These are phyloP conservation scores for Leccinum subfulvum DNA, from an alignment of 1,284 basidiomycete species.

Conservation along the genomic window DNA sequence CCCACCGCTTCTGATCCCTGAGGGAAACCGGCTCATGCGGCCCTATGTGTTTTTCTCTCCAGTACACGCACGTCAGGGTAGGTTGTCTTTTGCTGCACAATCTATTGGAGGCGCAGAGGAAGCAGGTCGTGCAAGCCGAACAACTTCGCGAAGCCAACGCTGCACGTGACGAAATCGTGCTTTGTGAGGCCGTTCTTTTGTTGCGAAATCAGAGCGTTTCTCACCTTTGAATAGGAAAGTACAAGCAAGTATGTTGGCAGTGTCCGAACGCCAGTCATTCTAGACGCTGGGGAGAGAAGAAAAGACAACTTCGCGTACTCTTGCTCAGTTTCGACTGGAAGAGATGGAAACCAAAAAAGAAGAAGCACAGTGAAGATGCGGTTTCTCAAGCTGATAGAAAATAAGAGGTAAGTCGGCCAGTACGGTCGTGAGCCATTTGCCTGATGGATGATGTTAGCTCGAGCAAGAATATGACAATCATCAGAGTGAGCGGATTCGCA, in stretches of 20 bases:
- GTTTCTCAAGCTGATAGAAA: conserved; percentile 55
- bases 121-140: conserved; percentile 28
- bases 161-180: conserved; percentile 45
- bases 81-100: conserved; percentile 34
- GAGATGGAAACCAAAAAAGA: conserved; percentile 60
- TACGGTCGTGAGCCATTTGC: background rate
- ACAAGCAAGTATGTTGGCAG: conserved; percentile 72
- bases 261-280: conserved; percentile 85
- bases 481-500: conserved; percentile 70
- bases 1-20: conserved; percentile 11
- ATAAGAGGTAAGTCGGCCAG: conserved; percentile 46
- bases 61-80: conserved; percentile 36
- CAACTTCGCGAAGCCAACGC: conserved; percentile 24
- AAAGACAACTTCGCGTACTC: conserved; percentile 67
- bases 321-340: conserved; percentile 70
- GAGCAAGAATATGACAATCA: conserved; percentile 73
- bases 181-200: conserved; percentile 52
- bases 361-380: conserved; percentile 63
- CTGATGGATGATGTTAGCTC: conserved; percentile 43
- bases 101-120: conserved; percentile 32
- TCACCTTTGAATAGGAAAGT: conserved; percentile 60
- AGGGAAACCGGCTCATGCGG: background rate
- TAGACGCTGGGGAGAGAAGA: conserved; percentile 83
- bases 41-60: background rate
- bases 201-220: background rate